These are phyloP conservation scores for Suillus lakei DNA, from an alignment of 768 basidiomycete genomes.

Conservation along the genomic window DNA sequence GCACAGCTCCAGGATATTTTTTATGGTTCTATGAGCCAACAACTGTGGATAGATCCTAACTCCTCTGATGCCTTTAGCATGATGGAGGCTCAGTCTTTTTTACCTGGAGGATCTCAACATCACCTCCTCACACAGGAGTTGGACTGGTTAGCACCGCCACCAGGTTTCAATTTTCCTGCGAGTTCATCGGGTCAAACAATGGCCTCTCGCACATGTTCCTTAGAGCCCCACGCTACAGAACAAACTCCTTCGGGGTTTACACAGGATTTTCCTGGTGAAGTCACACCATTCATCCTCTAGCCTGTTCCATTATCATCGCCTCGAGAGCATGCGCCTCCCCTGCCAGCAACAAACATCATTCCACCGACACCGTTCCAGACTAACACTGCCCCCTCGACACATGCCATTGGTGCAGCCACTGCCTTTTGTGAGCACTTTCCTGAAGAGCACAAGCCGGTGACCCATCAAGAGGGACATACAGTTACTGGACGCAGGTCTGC, in stretches of 20 bases:
- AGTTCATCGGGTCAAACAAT: neutral
- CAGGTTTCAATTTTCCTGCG: neutral
- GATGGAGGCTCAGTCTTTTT: neutral
- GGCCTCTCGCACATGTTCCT: neutral
- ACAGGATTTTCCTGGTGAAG: too few species aligned
- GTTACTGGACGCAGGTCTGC: neutral
- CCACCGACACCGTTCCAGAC: neutral
- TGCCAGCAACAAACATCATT: neutral
- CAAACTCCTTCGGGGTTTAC: conserved; percentile 6
- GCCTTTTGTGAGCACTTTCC: neutral
- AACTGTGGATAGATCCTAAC: neutral
- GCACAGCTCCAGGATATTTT: neutral
- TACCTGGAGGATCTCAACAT: neutral
- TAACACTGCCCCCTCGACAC: neutral
- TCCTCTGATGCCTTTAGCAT: neutral
- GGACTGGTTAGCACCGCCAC: too few species aligned
- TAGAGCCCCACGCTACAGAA: neutral
- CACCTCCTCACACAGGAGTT: too few species aligned
- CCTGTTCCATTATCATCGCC: neutral
- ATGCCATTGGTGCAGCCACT: neutral
- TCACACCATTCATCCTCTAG: too few species aligned
- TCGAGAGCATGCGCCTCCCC: neutral
- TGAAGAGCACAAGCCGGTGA: neutral
- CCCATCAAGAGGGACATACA: neutral
- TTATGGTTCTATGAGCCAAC: neutral